Evolutionary conservation across 73 alveolate genomes (phyloP).

Genomic region (Paraurostyla sp.): DNA sequence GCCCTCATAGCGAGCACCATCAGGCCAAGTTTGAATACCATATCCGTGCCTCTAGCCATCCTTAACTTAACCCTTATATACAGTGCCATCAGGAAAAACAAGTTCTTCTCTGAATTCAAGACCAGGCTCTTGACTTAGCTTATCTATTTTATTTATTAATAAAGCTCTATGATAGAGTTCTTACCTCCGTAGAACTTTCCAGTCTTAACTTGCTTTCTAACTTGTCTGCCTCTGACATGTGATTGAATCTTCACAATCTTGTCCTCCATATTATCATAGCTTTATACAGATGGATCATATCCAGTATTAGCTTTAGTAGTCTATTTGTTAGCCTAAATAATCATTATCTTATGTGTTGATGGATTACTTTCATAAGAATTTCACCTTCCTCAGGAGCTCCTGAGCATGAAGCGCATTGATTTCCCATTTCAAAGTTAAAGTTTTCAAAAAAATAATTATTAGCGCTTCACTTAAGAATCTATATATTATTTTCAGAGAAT

Average conservation of each 20-base stretch:
- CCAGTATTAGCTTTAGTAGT: neutral
- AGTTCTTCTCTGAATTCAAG: conserved; percentile 51
- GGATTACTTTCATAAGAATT: conserved; percentile 44
- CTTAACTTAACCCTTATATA: conserved; percentile 52
- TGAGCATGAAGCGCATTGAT: conserved; percentile 36
- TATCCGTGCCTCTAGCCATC: conserved; percentile 79
- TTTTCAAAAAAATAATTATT: conserved; percentile 1
- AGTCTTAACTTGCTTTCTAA: conserved; percentile 5
- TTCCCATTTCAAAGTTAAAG: conserved; percentile 15
- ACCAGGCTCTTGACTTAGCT: conserved; percentile 12
- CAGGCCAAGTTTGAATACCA: conserved; percentile 79
- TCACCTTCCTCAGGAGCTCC: conserved; percentile 63
- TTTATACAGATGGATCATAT: neutral
- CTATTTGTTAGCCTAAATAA: neutral
- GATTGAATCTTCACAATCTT: conserved; percentile 51
- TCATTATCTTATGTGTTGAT: neutral
- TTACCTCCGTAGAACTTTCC: conserved; percentile 51
- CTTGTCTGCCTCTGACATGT: conserved; percentile 38
- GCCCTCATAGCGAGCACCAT: conserved; percentile 84
- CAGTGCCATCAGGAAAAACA: conserved; percentile 66
- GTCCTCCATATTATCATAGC: neutral
- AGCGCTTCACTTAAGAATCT: conserved; percentile 44
- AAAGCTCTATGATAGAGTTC: neutral
- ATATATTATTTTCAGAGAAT: too few species aligned
- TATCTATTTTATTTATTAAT: neutral